Evolutionary conservation across 768 basidiomycete species (phyloP).

Genomic region (Leccinum olivaceopallidum): DNA sequence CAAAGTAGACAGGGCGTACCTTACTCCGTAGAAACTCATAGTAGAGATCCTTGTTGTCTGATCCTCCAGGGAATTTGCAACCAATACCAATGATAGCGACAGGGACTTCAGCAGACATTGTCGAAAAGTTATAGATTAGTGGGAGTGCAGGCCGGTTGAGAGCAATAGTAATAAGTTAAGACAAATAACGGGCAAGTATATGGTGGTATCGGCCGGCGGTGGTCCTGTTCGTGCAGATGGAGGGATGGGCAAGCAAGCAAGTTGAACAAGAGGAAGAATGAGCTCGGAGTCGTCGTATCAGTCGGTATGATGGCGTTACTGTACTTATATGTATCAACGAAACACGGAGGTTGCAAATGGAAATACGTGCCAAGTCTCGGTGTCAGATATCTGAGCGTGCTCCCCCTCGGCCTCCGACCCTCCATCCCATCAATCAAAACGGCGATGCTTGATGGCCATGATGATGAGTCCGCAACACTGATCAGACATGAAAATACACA

Average conservation of each 20-base stretch:
- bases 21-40: conserved; percentile 34
- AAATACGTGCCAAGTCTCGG: background rate
- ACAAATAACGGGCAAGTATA: background rate
- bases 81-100: conserved; percentile 34
- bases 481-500: background rate
- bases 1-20: conserved; percentile 8
- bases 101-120: conserved; percentile 32
- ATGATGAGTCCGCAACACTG: background rate
- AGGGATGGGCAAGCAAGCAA: background rate
- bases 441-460: background rate
- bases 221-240: background rate
- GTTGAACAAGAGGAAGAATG: background rate
- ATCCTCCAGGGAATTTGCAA: conserved; percentile 35
- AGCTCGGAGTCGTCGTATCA: background rate
- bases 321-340: conserved; percentile 10
- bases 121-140: conserved; percentile 4
- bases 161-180: background rate
- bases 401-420: background rate
- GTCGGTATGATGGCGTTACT: background rate
- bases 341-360: background rate
- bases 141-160: background rate
- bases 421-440: conserved; percentile 14
- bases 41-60: conserved; percentile 32
- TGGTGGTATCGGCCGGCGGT: background rate
- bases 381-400: too few species aligned